Evolutionary conservation across 2,329 filamentous ascomycete genomes (phyloP), one percentile per base, ranked within the genome.

Genomic region (Nemania sp.): DNA sequence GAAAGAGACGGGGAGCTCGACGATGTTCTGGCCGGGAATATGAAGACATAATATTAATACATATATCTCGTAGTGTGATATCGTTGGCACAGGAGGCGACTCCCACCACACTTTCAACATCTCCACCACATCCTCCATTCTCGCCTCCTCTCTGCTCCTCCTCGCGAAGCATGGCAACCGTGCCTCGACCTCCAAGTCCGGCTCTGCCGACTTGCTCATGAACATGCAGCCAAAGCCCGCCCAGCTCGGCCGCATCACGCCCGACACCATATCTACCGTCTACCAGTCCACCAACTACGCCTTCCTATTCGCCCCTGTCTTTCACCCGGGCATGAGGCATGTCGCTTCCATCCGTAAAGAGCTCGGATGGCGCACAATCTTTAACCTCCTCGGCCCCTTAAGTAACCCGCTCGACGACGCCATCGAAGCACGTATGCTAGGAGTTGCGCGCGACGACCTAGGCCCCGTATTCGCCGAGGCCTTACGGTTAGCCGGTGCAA

Each of bases 81-180:
- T 99, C 79, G 96, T 99, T 66, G 96, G 96, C 73, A 99, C 96
- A 7, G 96, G 96, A 73, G 96, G 96, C 77, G 96, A 99, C 83
- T 91, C 92, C 22, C 94, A 98, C 85, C 93, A 97, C 80, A 99
- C 96, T 38, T 99, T 97, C 89, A 99, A 99, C 80, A 95, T 99
- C 79, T 96, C 92, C 74, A 99, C 96, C 4, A 97, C 96, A 6
- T 89, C 96, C 2, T 97, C 94, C 20, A 98, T 99, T 77, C 85
- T 99, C 56, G 93, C 93, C 54, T 97, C 94, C 5, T 90, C 94
- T 4, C 84, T 97, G 29, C 87, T 99, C 41, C 86, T 97, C 75
- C 87, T 97, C 65, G 93, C 92, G 72, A 99, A 99, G 83, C 96
- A 99, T 82, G 96, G 96, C 72, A 99, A 99, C 84, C 91, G 92